phyloP scores from a whole-genome alignment of 2,329 filamentous ascomycete genomes.

The Beauveria pseudobassiana region DNA sequence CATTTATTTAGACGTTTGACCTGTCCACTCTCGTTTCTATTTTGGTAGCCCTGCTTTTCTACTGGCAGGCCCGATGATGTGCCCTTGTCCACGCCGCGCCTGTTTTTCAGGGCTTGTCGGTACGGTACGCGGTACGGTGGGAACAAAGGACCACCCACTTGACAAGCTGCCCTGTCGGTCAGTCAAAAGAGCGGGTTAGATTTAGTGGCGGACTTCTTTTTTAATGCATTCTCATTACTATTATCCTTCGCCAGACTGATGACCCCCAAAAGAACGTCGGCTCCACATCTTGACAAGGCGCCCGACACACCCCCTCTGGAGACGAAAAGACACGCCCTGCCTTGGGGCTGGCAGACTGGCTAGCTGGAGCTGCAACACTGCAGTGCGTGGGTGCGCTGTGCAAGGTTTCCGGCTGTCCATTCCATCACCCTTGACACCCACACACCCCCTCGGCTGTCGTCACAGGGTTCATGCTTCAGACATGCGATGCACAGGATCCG shows the following conservation, averaged over 20 bases:
- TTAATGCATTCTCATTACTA: background rate
- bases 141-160: too few species aligned
- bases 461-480: background rate
- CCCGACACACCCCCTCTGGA: background rate
- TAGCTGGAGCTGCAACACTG: background rate
- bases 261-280: background rate
- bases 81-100: background rate
- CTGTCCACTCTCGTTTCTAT: background rate
- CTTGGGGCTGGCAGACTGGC: background rate
- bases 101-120: background rate
- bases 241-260: background rate
- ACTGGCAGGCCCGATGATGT: background rate
- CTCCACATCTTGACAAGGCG: background rate
- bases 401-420: background rate
- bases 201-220: background rate
- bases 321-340: too few species aligned
- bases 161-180: background rate
- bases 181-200: too few species aligned
- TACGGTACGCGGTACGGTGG: too few species aligned
- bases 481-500: background rate
- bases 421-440: background rate
- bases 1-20: background rate
- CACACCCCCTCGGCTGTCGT: background rate
- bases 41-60: background rate
- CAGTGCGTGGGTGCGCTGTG: background rate